A percentile compares a stretch with the other conserved stretches of the same genome.
Evolutionary conservation across 1,284 basidiomycete species (phyloP).

Genomic region (Naganishia sp.): DNA sequence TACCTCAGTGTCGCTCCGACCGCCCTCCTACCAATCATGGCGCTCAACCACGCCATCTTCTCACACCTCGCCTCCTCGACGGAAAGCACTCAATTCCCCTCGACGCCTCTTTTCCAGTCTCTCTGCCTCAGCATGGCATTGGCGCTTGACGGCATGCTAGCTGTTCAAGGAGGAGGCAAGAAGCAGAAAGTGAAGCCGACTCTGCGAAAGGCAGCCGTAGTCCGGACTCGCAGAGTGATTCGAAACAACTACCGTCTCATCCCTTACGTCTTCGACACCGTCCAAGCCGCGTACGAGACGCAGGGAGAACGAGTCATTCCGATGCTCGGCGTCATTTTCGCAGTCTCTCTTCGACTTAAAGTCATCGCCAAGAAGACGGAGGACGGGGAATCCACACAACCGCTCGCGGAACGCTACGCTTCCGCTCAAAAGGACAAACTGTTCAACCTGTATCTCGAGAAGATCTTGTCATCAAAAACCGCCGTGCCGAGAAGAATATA

Average conservation of each 20-base stretch:
- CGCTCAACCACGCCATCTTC: slow-evolving; percentile 41
- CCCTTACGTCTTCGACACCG: slow-evolving; percentile 40
- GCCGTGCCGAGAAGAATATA: slow-evolving; percentile 41
- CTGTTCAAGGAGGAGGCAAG: slow-evolving; percentile 31
- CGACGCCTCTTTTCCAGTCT: slow-evolving; percentile 42
- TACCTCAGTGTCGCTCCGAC: slow-evolving; percentile 34
- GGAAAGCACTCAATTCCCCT: slow-evolving; percentile 36
- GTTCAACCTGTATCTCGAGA: slow-evolving; percentile 44
- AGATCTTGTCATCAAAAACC: slow-evolving; percentile 47
- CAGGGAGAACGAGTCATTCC: slow-evolving; percentile 41
- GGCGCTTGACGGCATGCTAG: slow-evolving; percentile 43
- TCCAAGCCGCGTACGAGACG: slow-evolving; percentile 39
- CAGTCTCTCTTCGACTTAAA: slow-evolving; percentile 42
- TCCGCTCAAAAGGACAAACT: slow-evolving; percentile 46
- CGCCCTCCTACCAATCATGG: slow-evolving; percentile 44
- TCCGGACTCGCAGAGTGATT: slow-evolving; percentile 45
- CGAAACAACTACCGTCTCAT: slow-evolving; percentile 38
- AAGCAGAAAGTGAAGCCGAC: slow-evolving; percentile 35
- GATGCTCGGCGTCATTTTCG: slow-evolving; percentile 46
- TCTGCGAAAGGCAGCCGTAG: slow-evolving; percentile 42
- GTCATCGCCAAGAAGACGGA: slow-evolving; percentile 36
- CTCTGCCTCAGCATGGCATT: slow-evolving; percentile 44
- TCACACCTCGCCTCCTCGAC: slow-evolving; percentile 40
- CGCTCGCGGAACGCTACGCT: slow-evolving; percentile 33
- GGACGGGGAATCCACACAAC: slow-evolving; percentile 33